Evolutionary conservation across 805 yeast species (phyloP), one percentile per base, ranked within the genome.

Genomic region (Zygotorulaspora chibaensis): DNA sequence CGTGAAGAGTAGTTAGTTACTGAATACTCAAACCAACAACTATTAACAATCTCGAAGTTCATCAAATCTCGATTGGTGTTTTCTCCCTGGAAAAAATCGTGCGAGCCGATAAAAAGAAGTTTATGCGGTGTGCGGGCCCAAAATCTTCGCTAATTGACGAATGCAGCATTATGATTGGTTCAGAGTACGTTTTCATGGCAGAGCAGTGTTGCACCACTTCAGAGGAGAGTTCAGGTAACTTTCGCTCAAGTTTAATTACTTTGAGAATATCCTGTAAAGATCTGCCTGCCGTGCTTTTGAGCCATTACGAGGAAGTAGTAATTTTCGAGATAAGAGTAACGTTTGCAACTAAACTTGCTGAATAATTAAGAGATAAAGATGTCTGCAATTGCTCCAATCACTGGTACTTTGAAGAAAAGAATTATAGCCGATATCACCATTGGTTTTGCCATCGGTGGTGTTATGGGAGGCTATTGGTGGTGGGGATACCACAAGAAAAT

Each of bases 401-500:
- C 83, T 44, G 96, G 96, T 57, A 73, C 84, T 52, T 77, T 90
- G 57, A 87, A 80, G 73, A 86, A 80, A 75, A 85, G 82, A 72
- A 79, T 87, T 69, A 75, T 83, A 65, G 79, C 84, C 57, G 96
- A 90, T 62, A 80, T 90, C 66, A 54, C 80, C 58, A 69, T 83
- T 54, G 95, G 93, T 50, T 76, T 80, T 70, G 59, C 73, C 51
- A 57, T 77, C 53, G 91, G 91, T 46, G 70, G 77, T 48, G 77
- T 67, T 33, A 77, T 81, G 62, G 89, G 83, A 51, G 72, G 76
- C 54, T 77, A 75, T 71, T 89, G 91, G 93, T 84, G 96, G 87
- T 80, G 81, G 78, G 86, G 80, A 25, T 74, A 70, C 79, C 97
- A 90, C 84, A 82, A 78, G 74, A 78, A 81, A 30, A 57, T 74